Conservation (phyloP, 306 rosid genomes). For the Arachis hypogaea region DNA sequence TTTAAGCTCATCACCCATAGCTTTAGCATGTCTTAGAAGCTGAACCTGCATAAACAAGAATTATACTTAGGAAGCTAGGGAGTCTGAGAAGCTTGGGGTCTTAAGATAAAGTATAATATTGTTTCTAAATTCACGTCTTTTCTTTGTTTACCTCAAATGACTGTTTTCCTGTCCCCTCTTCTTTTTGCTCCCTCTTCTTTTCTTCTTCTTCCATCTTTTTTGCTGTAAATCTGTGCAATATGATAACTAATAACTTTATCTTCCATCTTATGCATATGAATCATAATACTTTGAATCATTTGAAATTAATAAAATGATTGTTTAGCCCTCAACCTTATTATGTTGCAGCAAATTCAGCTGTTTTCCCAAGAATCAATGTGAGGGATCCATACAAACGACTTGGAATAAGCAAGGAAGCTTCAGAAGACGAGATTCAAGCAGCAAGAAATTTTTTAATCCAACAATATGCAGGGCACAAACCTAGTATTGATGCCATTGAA, state of each 20-base stretch:
- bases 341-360: conserved; percentile 58
- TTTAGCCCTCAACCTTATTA: conserved; percentile 16
- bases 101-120: conserved; percentile 7
- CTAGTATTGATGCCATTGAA: conserved; percentile 92
- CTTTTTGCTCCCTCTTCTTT: no score
- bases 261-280: conserved; percentile 13
- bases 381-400: conserved; percentile 93
- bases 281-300: not conserved
- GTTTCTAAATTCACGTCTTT: not conserved
- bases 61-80: conserved; percentile 10
- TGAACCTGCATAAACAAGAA: conserved; percentile 5
- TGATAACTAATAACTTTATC: conserved; percentile 2
- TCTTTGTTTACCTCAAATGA: conserved; percentile 6
- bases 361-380: conserved; percentile 90
- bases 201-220: no score
- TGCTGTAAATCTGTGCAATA: not conserved
- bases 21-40: conserved; percentile 10
- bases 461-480: conserved; percentile 82
- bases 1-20: conserved; percentile 3
- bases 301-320: not conserved
- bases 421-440: conserved; percentile 92
- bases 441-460: conserved; percentile 93
- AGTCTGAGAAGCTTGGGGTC: not conserved
- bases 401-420: conserved; percentile 93
- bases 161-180: not conserved